These are phyloP conservation scores for Epithemia pelagica DNA, from an alignment of 108 stramenopile genomes.

Conservation along the genomic window DNA sequence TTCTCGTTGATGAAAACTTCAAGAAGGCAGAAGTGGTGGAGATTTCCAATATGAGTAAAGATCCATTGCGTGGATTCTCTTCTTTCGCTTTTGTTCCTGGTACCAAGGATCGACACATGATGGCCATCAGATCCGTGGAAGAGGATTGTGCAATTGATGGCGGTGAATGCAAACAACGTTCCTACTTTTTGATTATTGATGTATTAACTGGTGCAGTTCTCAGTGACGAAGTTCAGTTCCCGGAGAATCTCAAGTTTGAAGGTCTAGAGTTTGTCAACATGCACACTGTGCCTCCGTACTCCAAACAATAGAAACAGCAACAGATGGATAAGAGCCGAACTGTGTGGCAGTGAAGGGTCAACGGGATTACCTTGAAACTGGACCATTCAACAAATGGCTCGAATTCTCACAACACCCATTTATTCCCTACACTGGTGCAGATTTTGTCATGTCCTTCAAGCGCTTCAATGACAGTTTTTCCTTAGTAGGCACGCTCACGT, in stretches of 20 bases:
- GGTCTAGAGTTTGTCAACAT: constrained; percentile 91
- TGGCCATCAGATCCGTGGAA: constrained; percentile 86
- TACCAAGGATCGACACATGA: constrained; percentile 71
- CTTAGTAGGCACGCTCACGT: too few relatives aligned
- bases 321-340: too few relatives aligned
- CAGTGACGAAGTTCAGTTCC: constrained; percentile 78
- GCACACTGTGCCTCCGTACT: constrained; percentile 46
- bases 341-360: too few relatives aligned
- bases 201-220: constrained; percentile 84
- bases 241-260: constrained; percentile 87
- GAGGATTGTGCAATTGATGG: constrained; percentile 80
- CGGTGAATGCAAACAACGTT: constrained; percentile 80
- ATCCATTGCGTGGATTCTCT: constrained; percentile 88
- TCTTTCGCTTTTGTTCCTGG: constrained; percentile 92
- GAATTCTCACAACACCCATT: too few relatives aligned
- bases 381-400: too few relatives aligned
- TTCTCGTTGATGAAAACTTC: constrained; percentile 77
- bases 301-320: background rate
- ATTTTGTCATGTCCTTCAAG: too few relatives aligned
- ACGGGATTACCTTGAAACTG: too few relatives aligned
- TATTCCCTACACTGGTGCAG: too few relatives aligned
- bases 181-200: constrained; percentile 87
- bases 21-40: constrained; percentile 59
- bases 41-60: constrained; percentile 43
- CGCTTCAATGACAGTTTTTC: too few relatives aligned